Evolutionary conservation across 345 rosid species (phyloP), one percentile per base, ranked within the genome.

Genomic region (Mangifera indica): DNA sequence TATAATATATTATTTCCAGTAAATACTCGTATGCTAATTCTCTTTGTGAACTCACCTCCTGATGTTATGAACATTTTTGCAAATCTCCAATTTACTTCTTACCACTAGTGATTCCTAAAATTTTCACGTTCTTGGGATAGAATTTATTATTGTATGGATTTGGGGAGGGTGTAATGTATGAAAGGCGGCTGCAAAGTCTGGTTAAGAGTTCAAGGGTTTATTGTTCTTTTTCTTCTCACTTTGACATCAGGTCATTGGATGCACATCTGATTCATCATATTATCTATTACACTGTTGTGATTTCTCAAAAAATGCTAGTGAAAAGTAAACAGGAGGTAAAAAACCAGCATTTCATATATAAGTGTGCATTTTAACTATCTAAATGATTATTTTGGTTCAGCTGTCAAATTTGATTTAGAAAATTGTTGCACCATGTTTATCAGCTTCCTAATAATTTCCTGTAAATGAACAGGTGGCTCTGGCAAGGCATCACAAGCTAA

Each of bases 381-480:
- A 40, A 21, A 62, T 55, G 13, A 10, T 7, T 40, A 20, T 18
- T 34, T 71, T 40, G 20, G 57, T 17, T 45, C 10, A 18, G 9
- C 45, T 67, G 29, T 74, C 61, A 70, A 65, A 58, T 37, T 70
- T 53, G 64, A 63, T 59, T 9, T 58, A 32, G 25, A 26, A 59
- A 57, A 52, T 9, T 60, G 61, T n/a, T 21, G 34, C 34, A 12
- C 51, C 69, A 20, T n/a, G 55, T 51, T 56, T 66, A 44, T 54
- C 18, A 68, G 70, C 71, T 72, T 63, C 68, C 62, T 68, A 21
- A 72, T 71, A 46, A 66, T 67, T 46, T 69, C 48, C 60, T 56
- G 37, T 63, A 46, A 75, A 74, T 71, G 76, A 61, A 48, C 80
- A 86, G 93, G 74, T 79, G 29, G 64, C 72, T 69, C 78, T 74